phyloP scores from a whole-genome alignment of 2,329 filamentous ascomycete genomes.

The Septoria linicola region DNA sequence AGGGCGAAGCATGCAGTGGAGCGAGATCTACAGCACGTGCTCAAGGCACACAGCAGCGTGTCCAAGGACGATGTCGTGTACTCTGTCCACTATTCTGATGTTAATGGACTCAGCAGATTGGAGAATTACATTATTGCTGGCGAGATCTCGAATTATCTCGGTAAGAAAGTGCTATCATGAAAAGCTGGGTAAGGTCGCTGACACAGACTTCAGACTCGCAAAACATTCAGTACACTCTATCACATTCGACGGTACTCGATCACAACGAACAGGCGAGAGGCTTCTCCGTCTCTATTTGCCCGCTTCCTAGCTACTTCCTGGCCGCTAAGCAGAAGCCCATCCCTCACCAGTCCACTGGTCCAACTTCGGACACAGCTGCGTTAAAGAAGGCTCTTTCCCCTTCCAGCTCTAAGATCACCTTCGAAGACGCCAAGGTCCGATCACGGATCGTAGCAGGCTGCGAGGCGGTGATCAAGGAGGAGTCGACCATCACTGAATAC shows the following conservation, averaged over 20 bases:
- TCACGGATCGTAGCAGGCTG: slow-evolving; percentile 35
- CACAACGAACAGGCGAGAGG: slow-evolving; percentile 35
- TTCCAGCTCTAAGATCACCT: slow-evolving; percentile 28
- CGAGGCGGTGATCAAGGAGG: slow-evolving; percentile 36
- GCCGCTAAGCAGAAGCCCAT: slow-evolving; percentile 28
- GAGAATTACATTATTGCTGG: slow-evolving; percentile 41
- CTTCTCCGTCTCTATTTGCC: slow-evolving; percentile 37
- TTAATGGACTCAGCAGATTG: slow-evolving; percentile 39
- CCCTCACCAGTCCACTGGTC: slow-evolving; percentile 22
- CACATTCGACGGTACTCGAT: slow-evolving; percentile 37
- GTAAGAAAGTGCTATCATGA: slow-evolving; percentile 21
- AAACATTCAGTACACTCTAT: slow-evolving; percentile 34
- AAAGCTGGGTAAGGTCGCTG: neutral
- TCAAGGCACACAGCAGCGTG: slow-evolving; percentile 28
- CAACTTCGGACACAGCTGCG: slow-evolving; percentile 11
- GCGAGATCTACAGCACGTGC: slow-evolving; percentile 32
- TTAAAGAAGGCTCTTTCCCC: slow-evolving; percentile 18
- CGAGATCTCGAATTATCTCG: slow-evolving; percentile 36
- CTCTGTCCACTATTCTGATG: slow-evolving; percentile 39
- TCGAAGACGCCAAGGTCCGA: slow-evolving; percentile 34
- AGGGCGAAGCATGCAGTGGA: slow-evolving; percentile 37
- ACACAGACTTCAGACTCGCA: slow-evolving; percentile 28
- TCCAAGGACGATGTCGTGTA: slow-evolving; percentile 31
- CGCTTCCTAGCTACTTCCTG: slow-evolving; percentile 32
- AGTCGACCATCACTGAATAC: slow-evolving; percentile 40